Evolutionary conservation across 495 filamentous ascomycete species (phyloP).

Genomic region (Tuber calosporum): DNA sequence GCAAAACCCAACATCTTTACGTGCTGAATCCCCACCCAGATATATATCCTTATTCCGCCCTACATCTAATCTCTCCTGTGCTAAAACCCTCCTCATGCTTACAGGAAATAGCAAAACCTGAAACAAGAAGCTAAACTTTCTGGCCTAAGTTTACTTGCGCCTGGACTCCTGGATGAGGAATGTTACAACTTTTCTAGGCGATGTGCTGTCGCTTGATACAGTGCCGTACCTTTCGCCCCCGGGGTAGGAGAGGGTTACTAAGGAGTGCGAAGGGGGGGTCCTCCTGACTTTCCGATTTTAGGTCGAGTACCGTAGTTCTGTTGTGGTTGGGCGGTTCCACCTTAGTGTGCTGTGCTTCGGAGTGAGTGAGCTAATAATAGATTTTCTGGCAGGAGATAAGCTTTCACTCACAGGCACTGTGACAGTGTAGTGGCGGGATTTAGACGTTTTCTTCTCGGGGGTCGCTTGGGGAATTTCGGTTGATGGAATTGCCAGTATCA

Average conservation of each 20-base stretch:
- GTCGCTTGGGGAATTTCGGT: background rate
- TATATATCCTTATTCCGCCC: background rate
- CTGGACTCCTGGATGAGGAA: background rate
- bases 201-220: background rate
- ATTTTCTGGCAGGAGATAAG: background rate
- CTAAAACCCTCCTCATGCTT: background rate
- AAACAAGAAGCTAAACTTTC: background rate
- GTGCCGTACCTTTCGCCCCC: background rate
- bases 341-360: background rate
- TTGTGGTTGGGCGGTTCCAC: background rate
- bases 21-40: background rate
- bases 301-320: background rate
- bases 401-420: background rate
- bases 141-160: background rate
- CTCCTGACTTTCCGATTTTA: background rate
- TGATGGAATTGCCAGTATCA: background rate
- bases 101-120: background rate
- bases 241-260: background rate
- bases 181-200: background rate
- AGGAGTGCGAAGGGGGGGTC: background rate
- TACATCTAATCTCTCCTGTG: background rate
- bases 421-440: background rate
- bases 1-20: background rate
- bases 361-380: background rate
- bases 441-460: background rate